Evolutionary conservation across 2,329 filamentous ascomycete genomes (phyloP), one percentile per base, ranked within the genome.

Genomic region (Knoxdaviesia capensis): DNA sequence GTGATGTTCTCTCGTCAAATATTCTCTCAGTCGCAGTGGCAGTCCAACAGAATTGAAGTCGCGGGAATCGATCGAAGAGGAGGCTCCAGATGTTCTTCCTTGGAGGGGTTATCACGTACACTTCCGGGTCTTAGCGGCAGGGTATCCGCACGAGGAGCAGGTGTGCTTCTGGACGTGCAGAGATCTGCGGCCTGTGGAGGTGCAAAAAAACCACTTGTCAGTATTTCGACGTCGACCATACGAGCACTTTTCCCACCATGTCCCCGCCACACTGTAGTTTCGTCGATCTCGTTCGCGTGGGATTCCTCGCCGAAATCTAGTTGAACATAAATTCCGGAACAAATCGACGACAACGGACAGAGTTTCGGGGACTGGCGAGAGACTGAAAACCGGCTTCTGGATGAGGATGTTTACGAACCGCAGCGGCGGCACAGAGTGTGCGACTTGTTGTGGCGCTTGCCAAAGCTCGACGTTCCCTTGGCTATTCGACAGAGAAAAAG

Each of bases 111-210:
- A n/a, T 47, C 45, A 83, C 88, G 63, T 94, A 96, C 88, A 98
- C 79, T 94, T 92, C 66, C 90, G 80, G 67, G 74, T 87, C 79
- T 93, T 94, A 66, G 90, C 90, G 63, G 86, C 71, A 62, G 90
- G 90, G 72, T 94, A 98, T 64, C 87, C 90, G 76, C 90, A 98
- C 53, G 71, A 71, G 56, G 88, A 66, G 74, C 90, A 98, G 62
- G 86, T 92, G 69, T 94, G 80, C 83, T 98, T 98, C 76, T 98
- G 90, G 71, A 96, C 79, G 80, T 98, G 90, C 68, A 94, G 80
- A 59, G 90, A 94, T 64, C 90, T 87, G 64, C 83, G 81, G 69
- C 88, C 86, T 92, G 57, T 20, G 20, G 20, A 20, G 3, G 20
- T 20, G 20, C 20, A 20, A 20, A 43, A 51, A 45, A 35, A 47